Evolutionary conservation across 1,284 basidiomycete genomes (phyloP).

Genomic region (Golubevia sp.): DNA sequence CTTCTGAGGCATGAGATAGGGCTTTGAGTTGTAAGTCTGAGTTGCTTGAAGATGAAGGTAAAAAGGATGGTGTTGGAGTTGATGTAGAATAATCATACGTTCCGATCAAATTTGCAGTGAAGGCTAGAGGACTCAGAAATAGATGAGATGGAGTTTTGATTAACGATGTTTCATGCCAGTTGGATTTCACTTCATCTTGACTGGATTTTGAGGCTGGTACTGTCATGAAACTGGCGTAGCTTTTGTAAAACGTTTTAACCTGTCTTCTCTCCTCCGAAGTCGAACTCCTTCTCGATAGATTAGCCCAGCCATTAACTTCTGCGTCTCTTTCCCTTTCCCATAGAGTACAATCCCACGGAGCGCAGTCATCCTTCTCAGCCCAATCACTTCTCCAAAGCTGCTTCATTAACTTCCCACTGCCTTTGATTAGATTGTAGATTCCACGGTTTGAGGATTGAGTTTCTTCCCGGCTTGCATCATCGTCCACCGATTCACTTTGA

Average conservation of each 20-base stretch:
- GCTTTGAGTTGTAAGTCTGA: too few relatives aligned
- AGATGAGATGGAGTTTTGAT: too few relatives aligned
- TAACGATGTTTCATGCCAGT: too few relatives aligned
- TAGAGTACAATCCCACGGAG: constrained; percentile 41
- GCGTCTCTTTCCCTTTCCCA: constrained; percentile 15
- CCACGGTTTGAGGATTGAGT: not conserved
- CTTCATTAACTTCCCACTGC: constrained; percentile 3
- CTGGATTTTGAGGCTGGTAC: not conserved
- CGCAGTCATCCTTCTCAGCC: constrained; percentile 31
- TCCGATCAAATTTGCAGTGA: too few relatives aligned
- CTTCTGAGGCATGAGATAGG: too few relatives aligned
- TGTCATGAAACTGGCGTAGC: constrained; percentile 27
- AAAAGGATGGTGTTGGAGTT: too few relatives aligned
- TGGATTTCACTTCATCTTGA: too few relatives aligned
- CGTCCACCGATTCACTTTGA: constrained; percentile 5
- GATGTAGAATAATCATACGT: too few relatives aligned
- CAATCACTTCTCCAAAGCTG: constrained; percentile 31
- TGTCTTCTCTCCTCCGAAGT: too few relatives aligned
- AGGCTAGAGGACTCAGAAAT: too few relatives aligned
- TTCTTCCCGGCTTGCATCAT: constrained; percentile 4
- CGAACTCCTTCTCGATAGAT: too few relatives aligned
- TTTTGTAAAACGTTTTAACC: constrained; percentile 23
- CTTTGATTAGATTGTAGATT: not conserved
- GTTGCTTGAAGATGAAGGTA: too few relatives aligned
- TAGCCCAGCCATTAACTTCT: constrained; percentile 13